phyloP scores from a whole-genome alignment of 139 green algal species.

The Pleodorina starrii region DNA sequence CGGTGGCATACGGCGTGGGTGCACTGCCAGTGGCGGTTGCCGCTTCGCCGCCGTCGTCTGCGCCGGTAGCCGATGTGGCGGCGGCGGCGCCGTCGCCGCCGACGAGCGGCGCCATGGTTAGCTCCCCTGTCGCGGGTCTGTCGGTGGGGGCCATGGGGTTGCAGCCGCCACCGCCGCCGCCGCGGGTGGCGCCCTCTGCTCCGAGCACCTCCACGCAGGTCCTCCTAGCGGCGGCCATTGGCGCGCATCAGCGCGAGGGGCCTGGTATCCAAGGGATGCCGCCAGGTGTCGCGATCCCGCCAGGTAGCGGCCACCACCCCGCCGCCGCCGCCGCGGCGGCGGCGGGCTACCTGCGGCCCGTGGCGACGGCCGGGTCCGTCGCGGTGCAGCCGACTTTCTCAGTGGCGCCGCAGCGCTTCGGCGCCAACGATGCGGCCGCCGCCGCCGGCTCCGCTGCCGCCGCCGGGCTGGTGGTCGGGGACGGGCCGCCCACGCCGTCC shows the following conservation, averaged over 20 bases:
- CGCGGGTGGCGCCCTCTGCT: not conserved
- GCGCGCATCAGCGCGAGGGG: slow-evolving; percentile 15
- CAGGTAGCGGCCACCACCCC: not conserved
- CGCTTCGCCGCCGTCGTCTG: not conserved
- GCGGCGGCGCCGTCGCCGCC: not conserved
- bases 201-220: not conserved
- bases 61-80: not conserved
- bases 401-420: not conserved
- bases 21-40: not conserved
- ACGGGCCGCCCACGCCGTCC: slow-evolving; percentile 23
- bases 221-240: slow-evolving; percentile 34
- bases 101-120: not conserved
- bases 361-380: not conserved
- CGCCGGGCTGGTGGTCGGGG: not conserved
- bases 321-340: not conserved
- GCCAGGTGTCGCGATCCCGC: not conserved
- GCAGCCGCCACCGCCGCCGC: not conserved
- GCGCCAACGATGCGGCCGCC: not conserved
- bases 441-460: not conserved
- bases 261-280: not conserved
- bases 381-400: not conserved
- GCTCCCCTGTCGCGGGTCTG: not conserved
- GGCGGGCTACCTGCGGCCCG: not conserved
- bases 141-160: not conserved
- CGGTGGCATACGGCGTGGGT: not conserved